Evolutionary conservation across 148 eudicot species (phyloP).

Genomic region (Vaccinium vitisidaea): DNA sequence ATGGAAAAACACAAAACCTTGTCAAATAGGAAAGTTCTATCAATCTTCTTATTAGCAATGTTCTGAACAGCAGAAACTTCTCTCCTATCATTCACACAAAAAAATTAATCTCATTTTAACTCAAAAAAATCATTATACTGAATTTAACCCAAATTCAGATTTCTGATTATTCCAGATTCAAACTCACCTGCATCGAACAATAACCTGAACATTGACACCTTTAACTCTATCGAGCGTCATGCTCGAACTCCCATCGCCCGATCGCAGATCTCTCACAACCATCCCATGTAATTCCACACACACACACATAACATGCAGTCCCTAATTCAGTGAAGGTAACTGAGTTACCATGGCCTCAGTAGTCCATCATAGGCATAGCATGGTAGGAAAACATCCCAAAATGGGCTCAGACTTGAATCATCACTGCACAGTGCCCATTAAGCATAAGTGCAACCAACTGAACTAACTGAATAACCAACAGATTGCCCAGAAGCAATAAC

Average conservation of each 20-base stretch:
- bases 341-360: too few species aligned
- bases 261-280: slow-evolving; percentile 72
- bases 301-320: too few species aligned
- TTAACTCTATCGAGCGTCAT: slow-evolving; percentile 63
- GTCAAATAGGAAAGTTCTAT: slow-evolving; percentile 83
- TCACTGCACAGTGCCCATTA: too few species aligned
- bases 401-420: too few species aligned
- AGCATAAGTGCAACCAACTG: too few species aligned
- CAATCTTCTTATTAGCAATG: slow-evolving; percentile 96
- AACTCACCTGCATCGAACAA: slow-evolving; percentile 91
- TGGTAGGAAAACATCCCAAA: too few species aligned
- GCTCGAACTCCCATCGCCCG: slow-evolving; percentile 51
- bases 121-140: not conserved
- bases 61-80: slow-evolving; percentile 88
- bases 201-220: slow-evolving; percentile 94
- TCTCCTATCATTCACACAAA: slow-evolving; percentile 35
- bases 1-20: slow-evolving; percentile 49
- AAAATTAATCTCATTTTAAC: slow-evolving; percentile 1
- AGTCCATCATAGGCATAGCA: too few species aligned
- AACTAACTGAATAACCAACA: too few species aligned
- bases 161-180: slow-evolving; percentile 13
- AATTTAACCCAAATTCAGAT: slow-evolving; percentile 6
- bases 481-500: too few species aligned
- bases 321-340: too few species aligned
- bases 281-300: too few species aligned